Base-by-base conservation (phyloP, 768 basidiomycete species). In the Dentipellis fragilis region DNA sequence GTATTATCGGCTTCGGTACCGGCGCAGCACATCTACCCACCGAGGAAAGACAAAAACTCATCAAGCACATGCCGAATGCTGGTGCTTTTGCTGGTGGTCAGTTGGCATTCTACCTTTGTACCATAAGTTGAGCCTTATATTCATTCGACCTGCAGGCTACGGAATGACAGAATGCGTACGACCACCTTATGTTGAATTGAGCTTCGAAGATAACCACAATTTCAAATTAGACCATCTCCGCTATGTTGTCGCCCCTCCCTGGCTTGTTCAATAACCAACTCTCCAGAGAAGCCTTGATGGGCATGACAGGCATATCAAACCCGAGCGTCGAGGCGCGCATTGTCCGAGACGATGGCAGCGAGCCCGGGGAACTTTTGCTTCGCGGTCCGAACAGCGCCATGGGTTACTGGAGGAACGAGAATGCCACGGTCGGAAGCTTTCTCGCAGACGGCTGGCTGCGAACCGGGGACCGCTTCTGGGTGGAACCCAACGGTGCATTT, bases 371-470 rank as follows among this genome's bases (percentile, higher is more conserved):
- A 59, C 68, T 90, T 4, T 81, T 77, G 70, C 62, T 89, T 9
- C 73, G 71, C 38, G 77, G 84, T 14, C 65, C 56, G 0, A 84
- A 80, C 58, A 65, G 88, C 34, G 77, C 80, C 0, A 64, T 80
- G 0, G 89, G 89, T 0, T 92, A 91, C 66, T 85, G 80, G 80
- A 79, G 81, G 49, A 85, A 90, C 64, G 76, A 80, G 51, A 73
- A 78, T 57, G 84, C 86, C 0, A 88, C 80, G 23, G 69, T 70
- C 51, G 80, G 80, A 60, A 83, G 86, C 0, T 91, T 90, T 63
- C 62, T 79, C 19, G 61, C 60, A 11, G 73, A 79, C 47, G 87
- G 88, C 17, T 92, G 89, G 89, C 61, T 92, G 22, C 73, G 71
- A 52, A 90, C 87, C 0, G 29, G 89, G 89, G 89, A 92, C 65